Percentiles rank a stretch among this genome's conserved stretches.
phyloP scores from a whole-genome alignment of 441 rosid species.

The Populus hybrid region DNA sequence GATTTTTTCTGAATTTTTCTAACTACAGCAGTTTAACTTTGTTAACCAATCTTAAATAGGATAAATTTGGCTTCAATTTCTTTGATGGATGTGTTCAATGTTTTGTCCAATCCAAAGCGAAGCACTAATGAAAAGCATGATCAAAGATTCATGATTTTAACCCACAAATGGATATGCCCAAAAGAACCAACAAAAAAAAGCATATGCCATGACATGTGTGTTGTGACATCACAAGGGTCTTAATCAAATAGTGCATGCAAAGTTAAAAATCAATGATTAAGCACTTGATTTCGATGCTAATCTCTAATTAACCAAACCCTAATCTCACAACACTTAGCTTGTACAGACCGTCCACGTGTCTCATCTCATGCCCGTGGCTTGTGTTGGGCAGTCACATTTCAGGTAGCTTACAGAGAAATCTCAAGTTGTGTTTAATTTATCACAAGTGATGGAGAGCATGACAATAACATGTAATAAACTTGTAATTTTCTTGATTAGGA shows the following conservation, averaged over 20 bases:
- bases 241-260: not conserved
- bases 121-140: too few relatives aligned
- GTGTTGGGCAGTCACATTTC: not conserved
- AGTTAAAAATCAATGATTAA: too few relatives aligned
- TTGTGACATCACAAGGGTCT: not conserved
- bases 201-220: slow-evolving; percentile 4
- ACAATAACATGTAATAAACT: not conserved
- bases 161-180: not conserved
- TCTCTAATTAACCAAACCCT: too few relatives aligned
- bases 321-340: not conserved
- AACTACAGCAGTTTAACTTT: too few relatives aligned
- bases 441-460: not conserved
- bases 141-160: too few relatives aligned
- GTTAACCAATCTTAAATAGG: too few relatives aligned
- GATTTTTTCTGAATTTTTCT: too few relatives aligned
- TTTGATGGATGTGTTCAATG: too few relatives aligned
- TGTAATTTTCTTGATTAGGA: not conserved
- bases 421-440: not conserved
- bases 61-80: too few relatives aligned
- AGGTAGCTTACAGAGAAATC: not conserved
- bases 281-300: too few relatives aligned
- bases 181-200: not conserved
- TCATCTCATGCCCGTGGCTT: not conserved
- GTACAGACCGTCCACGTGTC: slow-evolving; percentile 24
- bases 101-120: too few relatives aligned